Base-by-base conservation (phyloP, 2,329 filamentous ascomycete species). In the Piedraia hortae region DNA sequence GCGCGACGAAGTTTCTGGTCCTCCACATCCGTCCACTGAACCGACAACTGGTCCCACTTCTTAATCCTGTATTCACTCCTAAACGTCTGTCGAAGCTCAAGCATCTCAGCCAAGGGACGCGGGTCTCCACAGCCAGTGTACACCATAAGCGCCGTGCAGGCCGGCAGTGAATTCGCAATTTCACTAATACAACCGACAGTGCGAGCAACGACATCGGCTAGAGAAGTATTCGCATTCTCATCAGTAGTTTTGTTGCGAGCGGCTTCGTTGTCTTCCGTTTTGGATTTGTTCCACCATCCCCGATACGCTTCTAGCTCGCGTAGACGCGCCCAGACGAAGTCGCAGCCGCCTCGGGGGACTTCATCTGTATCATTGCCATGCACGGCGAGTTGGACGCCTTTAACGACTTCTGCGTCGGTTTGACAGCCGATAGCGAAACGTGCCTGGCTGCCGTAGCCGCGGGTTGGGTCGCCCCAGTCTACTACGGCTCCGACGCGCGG, bases 391-490 rank as follows among this genome's bases (percentile, higher is more conserved):
- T 53, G 44, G 11, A 69, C 46, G 2, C 56, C 59, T 8, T 49
- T 43, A 0, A 63, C 58, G 5, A 71, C 55, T 10, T 57, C 56
- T 1, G 50, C 47, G 28, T 71, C 65, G 26, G 48, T 51, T 16
- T 46, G 45, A 34, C 61, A 67, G 11, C 54, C 56, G 25, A 68
- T 53, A 5, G 53, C 48, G 15, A 58, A 48, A 11, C 50, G 51
- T 3, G 62, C 63, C 24, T 57, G 52, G 10, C 51, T 46, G 9
- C 62, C 62, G 26, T 61, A 58, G 4, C 60, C 61, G 23, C 58
- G 53, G 30, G 56, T 58, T 8, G 74, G 72, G 28, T 78, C 70
- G 22, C 80, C 82, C 71, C 82, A 90, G 46, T 97, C 85, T 11
- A 93, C 59, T 14, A 88, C 63, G 2, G 71, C 73, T 27, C 66